A percentile compares a stretch with the other conserved stretches of the same genome.
phyloP scores from a whole-genome alignment of 306 rosid genomes.

The Lagenaria siceraria region DNA sequence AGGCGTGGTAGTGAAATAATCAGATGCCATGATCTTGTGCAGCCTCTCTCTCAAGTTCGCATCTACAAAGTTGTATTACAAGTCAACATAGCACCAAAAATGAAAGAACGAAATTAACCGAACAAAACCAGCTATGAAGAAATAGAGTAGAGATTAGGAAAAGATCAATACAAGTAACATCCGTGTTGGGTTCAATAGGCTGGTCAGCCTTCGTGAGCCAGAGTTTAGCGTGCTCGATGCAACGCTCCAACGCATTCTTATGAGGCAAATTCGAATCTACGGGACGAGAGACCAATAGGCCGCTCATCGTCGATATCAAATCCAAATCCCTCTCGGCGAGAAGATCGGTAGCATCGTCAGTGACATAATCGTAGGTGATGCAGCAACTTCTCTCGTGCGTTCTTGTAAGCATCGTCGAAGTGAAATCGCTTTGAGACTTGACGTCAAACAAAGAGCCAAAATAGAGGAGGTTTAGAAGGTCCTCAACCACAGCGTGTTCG shows the following conservation, averaged over 20 bases:
- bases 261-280: constrained; percentile 76
- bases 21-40: constrained; percentile 77
- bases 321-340: constrained; percentile 83
- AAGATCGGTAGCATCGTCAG: constrained; percentile 93
- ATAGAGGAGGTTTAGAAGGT: constrained; percentile 68
- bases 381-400: constrained; percentile 90
- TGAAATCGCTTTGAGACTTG: constrained; percentile 72
- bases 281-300: constrained; percentile 64
- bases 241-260: constrained; percentile 61
- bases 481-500: constrained; percentile 34
- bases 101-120: neutral
- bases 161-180: constrained; percentile 48
- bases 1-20: constrained; percentile 71
- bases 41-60: constrained; percentile 72
- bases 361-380: constrained; percentile 85
- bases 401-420: constrained; percentile 71
- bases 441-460: constrained; percentile 88
- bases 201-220: constrained; percentile 62
- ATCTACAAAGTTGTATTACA: constrained; percentile 27
- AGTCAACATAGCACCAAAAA: neutral
- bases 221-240: constrained; percentile 79
- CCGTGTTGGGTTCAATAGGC: constrained; percentile 50
- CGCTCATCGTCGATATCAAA: constrained; percentile 46
- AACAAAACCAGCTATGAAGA: neutral
- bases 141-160: neutral